Base-by-base conservation (phyloP, 2,329 filamentous ascomycete genomes). In the Aspergillus quadricinctus region DNA sequence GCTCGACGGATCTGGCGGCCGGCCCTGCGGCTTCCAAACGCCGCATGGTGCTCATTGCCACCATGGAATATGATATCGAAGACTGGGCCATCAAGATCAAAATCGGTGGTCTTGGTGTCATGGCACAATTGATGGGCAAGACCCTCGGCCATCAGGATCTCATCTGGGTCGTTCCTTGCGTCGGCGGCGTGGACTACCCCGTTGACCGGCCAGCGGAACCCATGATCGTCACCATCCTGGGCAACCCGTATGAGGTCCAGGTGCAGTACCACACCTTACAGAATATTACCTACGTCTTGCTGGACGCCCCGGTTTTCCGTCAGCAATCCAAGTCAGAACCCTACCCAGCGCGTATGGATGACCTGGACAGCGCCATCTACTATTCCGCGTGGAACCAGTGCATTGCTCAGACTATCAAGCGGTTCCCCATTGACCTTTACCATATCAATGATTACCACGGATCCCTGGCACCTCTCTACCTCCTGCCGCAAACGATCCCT, bases 11-110 rank as follows among this genome's bases (percentile, higher is more conserved):
- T 1, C 70, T 74, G 11, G 23, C 43, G 23, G 43, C 19, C 49
- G 67, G 64, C 31, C 61, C 61, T 27, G 68, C 64, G 40, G 60
- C 63, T 17, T 69, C 75, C 25, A 67, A 63, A 35, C 58, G 76
- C 48, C 75, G 82, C 19, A 87, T 80, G 35, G 81, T 87, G 1
- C 77, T 88, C 23, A 86, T 88, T 52, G 86, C 84, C 14, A 88
- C 86, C 7, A 87, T 88, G 83, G 86, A 88, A 69, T 88, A 88
- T 70, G 84, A 88, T 59, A 88, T 88, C 57, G 83, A 86, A 54
- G 86, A 88, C 66, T 88, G 86, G 83, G 78, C 73, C 3, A 85
- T 88, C 72, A 88, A 87, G 71, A 85, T 88, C 73, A 88, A 88
- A 72, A 88, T 88, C 50, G 86, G 86, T 58, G 86, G 86, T 58